Evolutionary conservation across 805 yeast species (phyloP).

Genomic region (Ogataea paradorogensis): DNA sequence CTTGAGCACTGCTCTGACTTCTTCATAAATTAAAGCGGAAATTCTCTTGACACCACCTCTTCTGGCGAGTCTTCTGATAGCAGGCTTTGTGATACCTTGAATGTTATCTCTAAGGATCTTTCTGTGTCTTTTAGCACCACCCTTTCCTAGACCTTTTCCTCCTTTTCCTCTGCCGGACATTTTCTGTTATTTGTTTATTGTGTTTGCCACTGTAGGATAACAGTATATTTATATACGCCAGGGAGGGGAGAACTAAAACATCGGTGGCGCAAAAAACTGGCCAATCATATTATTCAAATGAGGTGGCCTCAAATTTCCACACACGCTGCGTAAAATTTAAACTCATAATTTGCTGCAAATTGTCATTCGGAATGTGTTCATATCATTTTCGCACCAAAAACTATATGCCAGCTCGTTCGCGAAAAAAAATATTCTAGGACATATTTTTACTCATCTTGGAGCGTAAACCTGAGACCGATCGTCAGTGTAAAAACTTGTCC

Average conservation of each 20-base stretch:
- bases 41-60: conserved; percentile 99
- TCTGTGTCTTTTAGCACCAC: conserved; percentile 99
- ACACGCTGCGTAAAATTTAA: conserved; percentile 12
- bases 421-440: conserved; percentile 11
- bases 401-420: conserved; percentile 13
- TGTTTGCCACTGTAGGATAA: conserved; percentile 3
- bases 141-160: conserved; percentile 99
- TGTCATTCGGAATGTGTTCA: conserved; percentile 8
- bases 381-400: conserved; percentile 6
- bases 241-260: conserved; percentile 2
- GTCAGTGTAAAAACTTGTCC: conserved; percentile 9
- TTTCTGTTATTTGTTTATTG: conserved; percentile 25
- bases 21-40: conserved; percentile 97
- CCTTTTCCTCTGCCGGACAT: conserved; percentile 99
- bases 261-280: background rate
- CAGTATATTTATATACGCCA: conserved; percentile 5
- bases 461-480: conserved; percentile 9
- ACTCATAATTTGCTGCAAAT: conserved; percentile 6
- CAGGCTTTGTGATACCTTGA: conserved; percentile 99
- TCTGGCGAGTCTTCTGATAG: conserved; percentile 99
- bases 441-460: conserved; percentile 8
- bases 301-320: conserved; percentile 12
- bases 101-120: conserved; percentile 99
- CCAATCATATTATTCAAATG: conserved; percentile 10
- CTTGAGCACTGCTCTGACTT: conserved; percentile 95